Percentiles rank a stretch among this genome's conserved stretches.
These are phyloP conservation scores for Paspalum notatum DNA, from an alignment of 176 grass and related monocot genomes.

Conservation along the genomic window DNA sequence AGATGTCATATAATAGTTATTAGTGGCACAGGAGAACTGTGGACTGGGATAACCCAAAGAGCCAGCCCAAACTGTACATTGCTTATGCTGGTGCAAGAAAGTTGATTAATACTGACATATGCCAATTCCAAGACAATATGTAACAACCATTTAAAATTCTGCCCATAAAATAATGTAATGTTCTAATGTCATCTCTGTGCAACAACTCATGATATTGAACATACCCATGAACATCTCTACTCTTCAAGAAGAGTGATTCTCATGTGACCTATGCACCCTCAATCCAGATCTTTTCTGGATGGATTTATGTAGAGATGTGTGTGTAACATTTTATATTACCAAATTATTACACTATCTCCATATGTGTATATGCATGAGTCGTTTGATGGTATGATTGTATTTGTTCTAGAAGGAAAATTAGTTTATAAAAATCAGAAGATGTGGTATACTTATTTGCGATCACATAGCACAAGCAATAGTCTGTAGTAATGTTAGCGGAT, in stretches of 20 bases:
- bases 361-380: not conserved
- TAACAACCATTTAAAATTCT: constrained; percentile 11
- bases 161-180: not conserved
- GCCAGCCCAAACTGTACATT: not conserved
- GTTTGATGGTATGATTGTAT: not conserved
- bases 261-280: not conserved
- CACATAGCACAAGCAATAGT: too few relatives aligned
- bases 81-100: too few relatives aligned
- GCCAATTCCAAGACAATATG: not conserved
- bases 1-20: not conserved
- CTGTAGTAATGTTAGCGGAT: too few relatives aligned
- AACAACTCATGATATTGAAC: not conserved
- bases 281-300: not conserved
- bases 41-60: not conserved
- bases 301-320: not conserved
- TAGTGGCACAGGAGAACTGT: not conserved
- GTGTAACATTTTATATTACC: not conserved
- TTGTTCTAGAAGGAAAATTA: not conserved
- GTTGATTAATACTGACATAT: too few relatives aligned
- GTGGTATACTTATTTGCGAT: not conserved
- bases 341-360: not conserved
- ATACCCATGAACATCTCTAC: not conserved
- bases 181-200: not conserved
- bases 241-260: not conserved
- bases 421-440: not conserved